Percentiles rank a stretch among this genome's conserved stretches.
phyloP scores from a whole-genome alignment of 2,329 filamentous ascomycete genomes.

The Monilinia laxa region DNA sequence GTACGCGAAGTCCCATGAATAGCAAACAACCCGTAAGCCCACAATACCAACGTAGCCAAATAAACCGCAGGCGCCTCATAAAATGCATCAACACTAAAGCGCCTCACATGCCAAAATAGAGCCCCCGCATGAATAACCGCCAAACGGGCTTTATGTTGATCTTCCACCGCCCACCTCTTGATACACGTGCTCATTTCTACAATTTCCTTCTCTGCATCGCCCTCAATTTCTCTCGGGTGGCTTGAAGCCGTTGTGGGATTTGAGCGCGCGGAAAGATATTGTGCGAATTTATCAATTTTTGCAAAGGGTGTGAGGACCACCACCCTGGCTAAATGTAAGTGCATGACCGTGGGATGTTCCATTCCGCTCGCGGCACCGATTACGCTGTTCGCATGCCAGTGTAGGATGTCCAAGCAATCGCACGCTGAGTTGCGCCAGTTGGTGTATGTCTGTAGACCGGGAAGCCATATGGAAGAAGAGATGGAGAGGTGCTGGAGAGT shows the following conservation, averaged over 20 bases:
- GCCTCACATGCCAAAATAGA: constrained; percentile 52
- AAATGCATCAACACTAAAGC: constrained; percentile 50
- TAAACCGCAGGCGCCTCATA: constrained; percentile 49
- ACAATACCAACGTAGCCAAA: constrained; percentile 48
- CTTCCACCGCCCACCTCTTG: constrained; percentile 50
- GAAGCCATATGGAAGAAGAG: not conserved
- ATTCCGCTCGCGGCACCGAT: constrained; percentile 44
- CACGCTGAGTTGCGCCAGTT: constrained; percentile 48
- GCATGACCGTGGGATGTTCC: constrained; percentile 46
- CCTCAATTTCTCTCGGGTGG: not conserved
- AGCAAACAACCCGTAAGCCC: constrained; percentile 44
- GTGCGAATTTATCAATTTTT: constrained; percentile 30
- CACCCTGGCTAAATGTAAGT: constrained; percentile 34
- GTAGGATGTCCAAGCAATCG: constrained; percentile 46
- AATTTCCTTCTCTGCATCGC: constrained; percentile 30
- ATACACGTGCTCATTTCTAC: constrained; percentile 39
- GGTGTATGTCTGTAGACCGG: constrained; percentile 39
- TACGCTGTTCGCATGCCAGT: constrained; percentile 46
- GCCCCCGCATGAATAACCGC: constrained; percentile 55
- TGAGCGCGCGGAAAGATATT: constrained; percentile 20
- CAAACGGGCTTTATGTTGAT: constrained; percentile 57
- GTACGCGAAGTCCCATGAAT: not conserved
- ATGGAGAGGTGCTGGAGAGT: not conserved
- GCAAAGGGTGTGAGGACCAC: constrained; percentile 44
- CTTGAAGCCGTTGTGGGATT: not conserved